phyloP scores from a whole-genome alignment of 805 yeast genomes.

The Candida koratica region DNA sequence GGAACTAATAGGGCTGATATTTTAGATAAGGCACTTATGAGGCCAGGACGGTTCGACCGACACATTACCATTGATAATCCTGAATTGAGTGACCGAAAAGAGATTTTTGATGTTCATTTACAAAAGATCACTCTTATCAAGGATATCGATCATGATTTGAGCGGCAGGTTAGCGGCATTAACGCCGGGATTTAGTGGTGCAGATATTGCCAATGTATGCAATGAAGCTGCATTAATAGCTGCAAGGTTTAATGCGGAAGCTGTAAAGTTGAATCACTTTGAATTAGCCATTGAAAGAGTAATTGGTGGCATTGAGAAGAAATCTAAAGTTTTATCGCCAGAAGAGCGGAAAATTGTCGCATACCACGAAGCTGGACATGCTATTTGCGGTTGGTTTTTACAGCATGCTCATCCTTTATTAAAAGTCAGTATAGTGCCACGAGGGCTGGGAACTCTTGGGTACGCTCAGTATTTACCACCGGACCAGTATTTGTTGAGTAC shows the following conservation, averaged over 20 bases:
- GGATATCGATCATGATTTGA: conserved; percentile 38
- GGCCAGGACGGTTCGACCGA: conserved; percentile 98
- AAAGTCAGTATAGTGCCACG: conserved; percentile 96
- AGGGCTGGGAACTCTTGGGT: conserved; percentile 95
- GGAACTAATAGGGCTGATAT: conserved; percentile 97
- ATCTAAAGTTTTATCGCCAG: conserved; percentile 74
- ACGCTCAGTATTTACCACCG: conserved; percentile 95
- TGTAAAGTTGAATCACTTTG: conserved; percentile 79
- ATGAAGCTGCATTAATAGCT: conserved; percentile 96
- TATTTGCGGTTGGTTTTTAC: conserved; percentile 92
- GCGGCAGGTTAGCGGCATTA: conserved; percentile 88
- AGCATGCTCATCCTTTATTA: conserved; percentile 86
- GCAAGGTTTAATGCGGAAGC: conserved; percentile 75
- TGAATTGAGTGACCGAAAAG: conserved; percentile 91
- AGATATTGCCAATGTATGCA: conserved; percentile 94
- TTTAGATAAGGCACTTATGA: conserved; percentile 83
- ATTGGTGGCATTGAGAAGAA: conserved; percentile 95
- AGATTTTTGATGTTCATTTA: conserved; percentile 84
- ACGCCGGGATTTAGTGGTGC: conserved; percentile 99
- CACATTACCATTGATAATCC: conserved; percentile 91
- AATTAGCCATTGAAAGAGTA: conserved; percentile 94
- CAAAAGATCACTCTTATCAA: conserved; percentile 15
- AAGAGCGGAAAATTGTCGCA: conserved; percentile 87
- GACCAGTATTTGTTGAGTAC: conserved; percentile 78
- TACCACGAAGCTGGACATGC: conserved; percentile 99